Base-by-base conservation (phyloP, 2,329 filamentous ascomycete genomes). In the Teratosphaeria gauchensis region DNA sequence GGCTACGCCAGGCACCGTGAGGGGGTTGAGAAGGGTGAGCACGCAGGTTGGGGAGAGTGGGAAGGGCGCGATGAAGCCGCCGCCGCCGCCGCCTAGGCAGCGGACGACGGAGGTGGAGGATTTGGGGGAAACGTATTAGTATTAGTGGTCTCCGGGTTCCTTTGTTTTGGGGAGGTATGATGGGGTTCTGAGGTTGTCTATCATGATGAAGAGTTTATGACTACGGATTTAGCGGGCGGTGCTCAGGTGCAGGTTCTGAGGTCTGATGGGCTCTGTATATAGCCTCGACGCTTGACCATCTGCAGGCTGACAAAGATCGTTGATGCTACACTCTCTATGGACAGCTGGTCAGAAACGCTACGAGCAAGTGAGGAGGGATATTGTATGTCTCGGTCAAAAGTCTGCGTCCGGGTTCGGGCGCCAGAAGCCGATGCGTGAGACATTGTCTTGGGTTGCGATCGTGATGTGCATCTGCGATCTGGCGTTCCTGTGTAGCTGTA, bases 31-130 rank as follows among this genome's bases (percentile, higher is more conserved):
- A n/a, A 33, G 63, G 51, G 60, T 59, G 42, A 64, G 64, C 56
- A 65, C 59, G 53, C 51, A 62, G 57, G 14, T 58, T 11, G 57
- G 68, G 16, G 62, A 67, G 24, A 60, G 48, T 58, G 61, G 58
- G 24, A 59, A 56, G 70, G 74, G 56, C 73, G 77, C 57, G 72
- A 76, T 61, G 63, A 80, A 80, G 75, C 75, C 77, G 32, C 77
- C 77, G 19, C 77, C 77, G 19, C 75, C 78, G 9, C 73, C 74
- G 56, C 70, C 76, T 59, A 48, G 42, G 16, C 76, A 77, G 57
- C 73, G 80, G 46, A 56, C 24, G 24, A 28, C 24, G 24, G 24
- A 42, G 35, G 11, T 64, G 61, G 68, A 64, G 31, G 71, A 71
- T 60, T 56, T 73, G 51, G 71, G 71, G 14, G 71, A 73, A 64